A percentile compares a stretch with the other conserved stretches of the same genome.
Evolutionary conservation across 768 basidiomycete species (phyloP).

Genomic region (Mycena amicta): DNA sequence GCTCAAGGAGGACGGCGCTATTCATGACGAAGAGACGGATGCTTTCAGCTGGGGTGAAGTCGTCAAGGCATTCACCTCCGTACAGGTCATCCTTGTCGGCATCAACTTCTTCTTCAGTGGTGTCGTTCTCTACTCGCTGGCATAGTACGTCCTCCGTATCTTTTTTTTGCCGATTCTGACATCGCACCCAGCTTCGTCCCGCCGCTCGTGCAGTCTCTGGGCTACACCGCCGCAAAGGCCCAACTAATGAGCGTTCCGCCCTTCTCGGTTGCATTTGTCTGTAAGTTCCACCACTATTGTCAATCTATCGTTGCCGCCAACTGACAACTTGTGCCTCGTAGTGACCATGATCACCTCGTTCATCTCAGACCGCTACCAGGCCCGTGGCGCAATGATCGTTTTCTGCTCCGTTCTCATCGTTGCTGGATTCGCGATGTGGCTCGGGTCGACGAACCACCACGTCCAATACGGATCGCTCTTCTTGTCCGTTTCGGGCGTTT

Average conservation of each 20-base stretch:
- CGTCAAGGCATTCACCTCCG: conserved; percentile 45
- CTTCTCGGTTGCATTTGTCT: conserved; percentile 38
- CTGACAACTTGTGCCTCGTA: conserved; percentile 3
- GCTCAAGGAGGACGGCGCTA: conserved; percentile 45
- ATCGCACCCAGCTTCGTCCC: conserved; percentile 52
- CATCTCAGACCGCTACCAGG: conserved; percentile 30
- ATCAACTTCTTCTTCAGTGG: conserved; percentile 57
- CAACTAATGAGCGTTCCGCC: conserved; percentile 55
- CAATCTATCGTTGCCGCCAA: not conserved
- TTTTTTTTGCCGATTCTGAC: conserved; percentile 29
- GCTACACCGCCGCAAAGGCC: conserved; percentile 44
- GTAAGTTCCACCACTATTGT: conserved; percentile 9
- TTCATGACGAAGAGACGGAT: conserved; percentile 39
- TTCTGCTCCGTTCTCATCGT: conserved; percentile 34
- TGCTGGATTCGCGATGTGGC: conserved; percentile 42
- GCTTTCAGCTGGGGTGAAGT: conserved; percentile 64
- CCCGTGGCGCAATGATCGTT: conserved; percentile 32
- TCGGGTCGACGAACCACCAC: conserved; percentile 33
- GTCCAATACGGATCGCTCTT: conserved; percentile 50
- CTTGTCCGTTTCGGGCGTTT: conserved; percentile 44
- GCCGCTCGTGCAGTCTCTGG: conserved; percentile 54
- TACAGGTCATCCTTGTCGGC: conserved; percentile 57
- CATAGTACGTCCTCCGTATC: conserved; percentile 41
- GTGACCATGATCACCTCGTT: conserved; percentile 28
- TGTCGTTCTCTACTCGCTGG: conserved; percentile 48